A percentile compares a stretch with the other conserved stretches of the same genome.
These are phyloP conservation scores for Xylaria sp. DNA, from an alignment of 2,329 filamentous ascomycete species.

Conservation along the genomic window DNA sequence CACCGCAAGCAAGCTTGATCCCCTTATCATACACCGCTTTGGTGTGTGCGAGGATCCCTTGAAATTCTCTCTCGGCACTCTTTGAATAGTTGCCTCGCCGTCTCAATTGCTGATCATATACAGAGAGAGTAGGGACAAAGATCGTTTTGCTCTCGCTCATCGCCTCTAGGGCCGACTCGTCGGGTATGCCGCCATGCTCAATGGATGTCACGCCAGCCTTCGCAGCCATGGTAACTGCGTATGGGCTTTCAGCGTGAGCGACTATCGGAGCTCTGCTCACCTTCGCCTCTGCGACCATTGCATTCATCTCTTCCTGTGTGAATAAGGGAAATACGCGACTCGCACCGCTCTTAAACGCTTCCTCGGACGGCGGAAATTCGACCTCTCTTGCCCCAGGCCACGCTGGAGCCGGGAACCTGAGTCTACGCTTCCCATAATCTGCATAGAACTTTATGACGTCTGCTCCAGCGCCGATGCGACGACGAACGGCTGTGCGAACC, in stretches of 20 bases:
- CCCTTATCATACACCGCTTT: slow-evolving; percentile 54
- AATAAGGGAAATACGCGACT: slow-evolving; percentile 54
- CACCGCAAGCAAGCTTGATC: slow-evolving; percentile 57
- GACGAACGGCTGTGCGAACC: slow-evolving; percentile 52
- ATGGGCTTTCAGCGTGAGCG: slow-evolving; percentile 49
- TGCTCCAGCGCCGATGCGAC: slow-evolving; percentile 54
- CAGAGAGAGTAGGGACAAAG: slow-evolving; percentile 59
- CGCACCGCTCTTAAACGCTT: slow-evolving; percentile 30
- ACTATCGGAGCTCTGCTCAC: slow-evolving; percentile 49
- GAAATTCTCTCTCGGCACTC: slow-evolving; percentile 36
- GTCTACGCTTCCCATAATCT: slow-evolving; percentile 52
- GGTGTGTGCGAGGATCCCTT: slow-evolving; percentile 45
- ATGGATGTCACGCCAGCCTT: slow-evolving; percentile 53
- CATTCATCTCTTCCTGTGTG: slow-evolving; percentile 55
- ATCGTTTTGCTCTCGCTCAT: slow-evolving; percentile 54
- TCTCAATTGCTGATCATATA: slow-evolving; percentile 44
- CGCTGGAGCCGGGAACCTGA: slow-evolving; percentile 48
- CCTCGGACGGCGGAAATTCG: slow-evolving; percentile 44
- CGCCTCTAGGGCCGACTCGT: slow-evolving; percentile 48
- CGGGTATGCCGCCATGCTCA: slow-evolving; percentile 51
- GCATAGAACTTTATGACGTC: slow-evolving; percentile 60
- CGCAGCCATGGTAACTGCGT: slow-evolving; percentile 52
- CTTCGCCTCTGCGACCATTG: slow-evolving; percentile 54
- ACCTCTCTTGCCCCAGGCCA: slow-evolving; percentile 40
- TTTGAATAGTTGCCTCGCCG: slow-evolving; percentile 13